Evolutionary conservation across 164 flowering plant species (phyloP), one percentile per base, ranked within the genome.

Genomic region (Macadamia tetraphylla): DNA sequence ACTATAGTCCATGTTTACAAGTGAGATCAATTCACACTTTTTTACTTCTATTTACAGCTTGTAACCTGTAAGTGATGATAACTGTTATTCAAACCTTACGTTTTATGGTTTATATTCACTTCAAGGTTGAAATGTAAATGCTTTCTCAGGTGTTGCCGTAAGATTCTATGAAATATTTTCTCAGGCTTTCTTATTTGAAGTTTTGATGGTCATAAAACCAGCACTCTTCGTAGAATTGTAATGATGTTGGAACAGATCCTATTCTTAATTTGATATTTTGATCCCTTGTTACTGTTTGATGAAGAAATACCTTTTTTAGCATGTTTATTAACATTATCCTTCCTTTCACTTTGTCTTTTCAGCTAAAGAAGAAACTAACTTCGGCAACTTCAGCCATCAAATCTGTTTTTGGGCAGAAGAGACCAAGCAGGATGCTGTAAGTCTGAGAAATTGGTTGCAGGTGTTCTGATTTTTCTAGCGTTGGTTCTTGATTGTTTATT

Each of bases 311-410:
- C 67, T 48, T 46, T 65, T 35, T 65, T 5, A 13, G n/a, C 63
- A 32, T 63, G 57, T 59, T 55, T 40, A 23, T 43, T 61, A 52
- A 43, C n/a, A 49, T 42, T 30, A 57, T 44, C 65, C n/a, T 35
- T 46, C 32, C 52, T 23, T 51, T 9, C 48, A 29, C 29, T 35
- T 29, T 64, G 31, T 11, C 17, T 29, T 69, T 70, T 69, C 88
- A 93, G 98, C 83, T 93, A 53, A 91, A 72, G 75, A 76, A 91
- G 78, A 93, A 88, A 75, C 73, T 93, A 53, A 17, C 86, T 71
- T 84, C 92, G 42, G 97, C 98, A 11, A 87, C 97, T 63, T 84
- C 94, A 30, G 96, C 98, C 70, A 82, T 93, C 70, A 93, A 93
- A 80, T 89, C 92, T 65, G 88, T 87, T 49, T 84, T 93, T 71